phyloP scores from a whole-genome alignment of 768 basidiomycete species.

The Paxillus rubicundulus region DNA sequence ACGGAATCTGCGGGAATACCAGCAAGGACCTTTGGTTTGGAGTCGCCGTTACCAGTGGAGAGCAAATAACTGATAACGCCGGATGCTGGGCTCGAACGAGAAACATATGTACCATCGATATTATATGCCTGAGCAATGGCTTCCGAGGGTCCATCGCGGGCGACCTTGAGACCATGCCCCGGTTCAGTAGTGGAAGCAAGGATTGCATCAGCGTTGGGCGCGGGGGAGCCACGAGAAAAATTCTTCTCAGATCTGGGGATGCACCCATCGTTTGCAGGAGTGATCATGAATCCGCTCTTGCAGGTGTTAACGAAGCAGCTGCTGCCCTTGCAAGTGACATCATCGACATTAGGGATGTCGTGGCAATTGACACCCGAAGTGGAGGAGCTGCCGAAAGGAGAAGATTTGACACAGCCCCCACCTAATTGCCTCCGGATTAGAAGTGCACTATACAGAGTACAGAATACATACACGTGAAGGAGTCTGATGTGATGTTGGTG shows the following conservation, averaged over 20 bases:
- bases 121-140: background rate
- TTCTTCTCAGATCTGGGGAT: background rate
- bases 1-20: background rate
- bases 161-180: background rate
- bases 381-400: conserved; percentile 16
- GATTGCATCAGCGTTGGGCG: background rate
- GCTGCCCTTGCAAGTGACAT: conserved; percentile 27
- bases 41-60: background rate
- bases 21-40: background rate
- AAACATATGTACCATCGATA: background rate
- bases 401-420: conserved; percentile 33
- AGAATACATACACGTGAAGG: conserved; percentile 30
- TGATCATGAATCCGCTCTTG: conserved; percentile 16
- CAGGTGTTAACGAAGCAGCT: conserved; percentile 30
- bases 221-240: background rate
- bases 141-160: background rate
- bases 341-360: conserved; percentile 25
- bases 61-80: background rate
- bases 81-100: background rate
- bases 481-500: conserved; percentile 24
- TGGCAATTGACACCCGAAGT: conserved; percentile 32
- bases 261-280: conserved; percentile 13
- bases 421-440: conserved; percentile 17
- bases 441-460: background rate
- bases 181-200: background rate